A percentile compares a stretch with the other conserved stretches of the same genome.
phyloP scores from a whole-genome alignment of 2,329 filamentous ascomycete species.

The Cladophialophora psammophila region DNA sequence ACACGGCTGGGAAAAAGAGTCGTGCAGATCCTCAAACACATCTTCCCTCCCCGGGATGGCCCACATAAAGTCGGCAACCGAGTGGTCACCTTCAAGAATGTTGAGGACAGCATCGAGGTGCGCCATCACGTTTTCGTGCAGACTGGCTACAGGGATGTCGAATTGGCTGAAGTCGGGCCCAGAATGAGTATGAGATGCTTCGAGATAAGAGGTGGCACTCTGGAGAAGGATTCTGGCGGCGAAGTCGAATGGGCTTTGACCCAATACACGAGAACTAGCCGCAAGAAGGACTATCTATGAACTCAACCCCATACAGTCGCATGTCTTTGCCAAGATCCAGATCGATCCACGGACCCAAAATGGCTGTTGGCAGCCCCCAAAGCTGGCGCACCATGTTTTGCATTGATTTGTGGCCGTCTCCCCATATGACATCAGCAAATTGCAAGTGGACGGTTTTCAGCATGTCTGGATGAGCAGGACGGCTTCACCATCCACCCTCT shows the following conservation, averaged over 20 bases:
- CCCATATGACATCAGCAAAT: neutral
- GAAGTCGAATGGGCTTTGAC: conserved; percentile 97
- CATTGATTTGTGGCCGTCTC: neutral
- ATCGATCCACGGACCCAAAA: neutral
- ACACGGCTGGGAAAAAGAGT: conserved; percentile 81
- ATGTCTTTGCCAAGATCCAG: neutral
- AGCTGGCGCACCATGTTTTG: neutral
- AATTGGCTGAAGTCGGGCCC: conserved; percentile 87
- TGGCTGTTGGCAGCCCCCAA: too few species aligned
- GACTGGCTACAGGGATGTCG: conserved; percentile 87
- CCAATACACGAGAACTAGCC: conserved; percentile 90
- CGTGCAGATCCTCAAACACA: conserved; percentile 88
- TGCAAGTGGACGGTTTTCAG: neutral
- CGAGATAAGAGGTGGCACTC: conserved; percentile 86
- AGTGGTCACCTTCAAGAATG: conserved; percentile 92
- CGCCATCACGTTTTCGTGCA: conserved; percentile 93
- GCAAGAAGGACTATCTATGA: conserved; percentile 94
- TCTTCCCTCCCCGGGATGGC: conserved; percentile 88
- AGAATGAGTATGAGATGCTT: conserved; percentile 98
- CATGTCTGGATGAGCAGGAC: neutral
- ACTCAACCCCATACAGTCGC: neutral
- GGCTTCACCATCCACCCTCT: conserved; percentile 27
- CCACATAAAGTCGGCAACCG: conserved; percentile 83
- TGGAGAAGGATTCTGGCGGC: conserved; percentile 84
- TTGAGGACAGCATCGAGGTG: conserved; percentile 86